Conservation (phyloP, 306 rosid genomes). For the apple (Malus domestica) region ASM211411v1 NC_041800.1:20932233-20932732, state of each 20-base stretch:
- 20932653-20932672: neutral
- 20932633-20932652: neutral
- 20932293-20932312: constrained; percentile 85
- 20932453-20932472: constrained; percentile 52
- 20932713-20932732: neutral
- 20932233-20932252: constrained; percentile 49
- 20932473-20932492: constrained; percentile 60
- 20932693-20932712: neutral
- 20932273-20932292: constrained; percentile 77
- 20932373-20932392: constrained; percentile 74
- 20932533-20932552: constrained; percentile 59
- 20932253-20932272: constrained; percentile 66
- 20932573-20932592: constrained; percentile 30
- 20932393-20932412: constrained; percentile 83
- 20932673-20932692: neutral
- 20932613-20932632: neutral
- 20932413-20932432: constrained; percentile 64
- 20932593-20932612: neutral
- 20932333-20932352: constrained; percentile 60
- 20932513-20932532: constrained; percentile 75
- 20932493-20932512: constrained; percentile 78
- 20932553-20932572: constrained; percentile 55
- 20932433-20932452: constrained; percentile 52
- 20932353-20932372: constrained; percentile 47
- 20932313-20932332: constrained; percentile 77